Evolutionary conservation across 176 grass and related monocot genomes (phyloP).

Genomic region (Saccharum officinarum): DNA sequence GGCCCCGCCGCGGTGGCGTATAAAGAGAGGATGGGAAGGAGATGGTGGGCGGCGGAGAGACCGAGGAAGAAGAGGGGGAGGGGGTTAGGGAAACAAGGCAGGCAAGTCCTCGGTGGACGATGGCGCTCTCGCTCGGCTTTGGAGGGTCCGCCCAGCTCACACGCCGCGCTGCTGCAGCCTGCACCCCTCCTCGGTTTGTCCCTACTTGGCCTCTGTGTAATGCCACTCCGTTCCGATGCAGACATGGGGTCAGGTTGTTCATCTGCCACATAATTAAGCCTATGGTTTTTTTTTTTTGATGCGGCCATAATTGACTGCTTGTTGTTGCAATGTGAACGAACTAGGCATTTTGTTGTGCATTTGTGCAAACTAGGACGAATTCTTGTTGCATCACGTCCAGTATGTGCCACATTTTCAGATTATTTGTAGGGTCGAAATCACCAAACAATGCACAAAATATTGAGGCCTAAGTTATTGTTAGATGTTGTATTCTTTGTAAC

Average conservation of each 20-base stretch:
- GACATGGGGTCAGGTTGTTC: too few relatives aligned
- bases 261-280: too few relatives aligned
- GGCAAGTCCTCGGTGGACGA: neutral
- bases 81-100: constrained; percentile 21
- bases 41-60: constrained; percentile 39
- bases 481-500: too few relatives aligned
- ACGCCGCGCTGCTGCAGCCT: neutral
- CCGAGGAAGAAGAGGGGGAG: constrained; percentile 28
- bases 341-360: neutral
- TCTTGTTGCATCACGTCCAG: neutral
- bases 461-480: neutral
- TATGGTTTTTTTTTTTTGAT: too few relatives aligned
- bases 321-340: neutral
- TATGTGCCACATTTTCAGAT: too few relatives aligned
- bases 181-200: neutral
- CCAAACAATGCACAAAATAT: neutral
- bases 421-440: too few relatives aligned
- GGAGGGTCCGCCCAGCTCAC: constrained; percentile 24
- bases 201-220: neutral
- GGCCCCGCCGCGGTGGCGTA: constrained; percentile 36
- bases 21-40: constrained; percentile 28
- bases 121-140: constrained; percentile 5
- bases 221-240: too few relatives aligned
- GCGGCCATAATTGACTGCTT: neutral
- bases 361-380: neutral